These are phyloP conservation scores for Musa troglodytarum DNA, from an alignment of 176 grass and related monocot species.

Conservation along the genomic window DNA sequence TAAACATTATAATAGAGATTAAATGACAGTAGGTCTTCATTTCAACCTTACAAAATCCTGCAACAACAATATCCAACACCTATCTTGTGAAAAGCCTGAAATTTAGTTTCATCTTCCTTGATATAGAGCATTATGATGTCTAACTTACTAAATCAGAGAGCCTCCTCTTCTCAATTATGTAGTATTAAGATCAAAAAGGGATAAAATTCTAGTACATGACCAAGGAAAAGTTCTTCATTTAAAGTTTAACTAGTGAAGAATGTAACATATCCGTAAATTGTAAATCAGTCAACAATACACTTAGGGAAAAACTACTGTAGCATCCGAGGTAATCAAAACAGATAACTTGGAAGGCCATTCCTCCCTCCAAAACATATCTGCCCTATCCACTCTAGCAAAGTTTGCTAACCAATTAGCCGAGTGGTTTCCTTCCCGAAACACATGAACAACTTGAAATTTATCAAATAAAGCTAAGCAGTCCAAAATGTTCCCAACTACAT, in stretches of 20 bases:
- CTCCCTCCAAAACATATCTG: no score
- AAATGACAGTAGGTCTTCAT: not conserved
- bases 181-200: not conserved
- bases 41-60: not conserved
- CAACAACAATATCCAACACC: not conserved
- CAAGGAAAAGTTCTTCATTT: not conserved
- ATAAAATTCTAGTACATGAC: not conserved
- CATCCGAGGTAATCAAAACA: no score
- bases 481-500: no score
- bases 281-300: not conserved
- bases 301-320: not conserved
- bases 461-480: no score
- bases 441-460: no score
- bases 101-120: not conserved
- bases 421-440: no score
- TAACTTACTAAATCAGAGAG: not conserved
- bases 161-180: not conserved
- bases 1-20: not conserved
- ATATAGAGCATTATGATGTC: not conserved
- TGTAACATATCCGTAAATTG: not conserved
- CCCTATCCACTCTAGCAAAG: no score
- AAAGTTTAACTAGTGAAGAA: not conserved
- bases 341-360: no score
- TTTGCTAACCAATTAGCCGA: no score
- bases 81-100: not conserved